Evolutionary conservation across 2,329 filamentous ascomycete genomes (phyloP).

Genomic region (Alternaria longipes): DNA sequence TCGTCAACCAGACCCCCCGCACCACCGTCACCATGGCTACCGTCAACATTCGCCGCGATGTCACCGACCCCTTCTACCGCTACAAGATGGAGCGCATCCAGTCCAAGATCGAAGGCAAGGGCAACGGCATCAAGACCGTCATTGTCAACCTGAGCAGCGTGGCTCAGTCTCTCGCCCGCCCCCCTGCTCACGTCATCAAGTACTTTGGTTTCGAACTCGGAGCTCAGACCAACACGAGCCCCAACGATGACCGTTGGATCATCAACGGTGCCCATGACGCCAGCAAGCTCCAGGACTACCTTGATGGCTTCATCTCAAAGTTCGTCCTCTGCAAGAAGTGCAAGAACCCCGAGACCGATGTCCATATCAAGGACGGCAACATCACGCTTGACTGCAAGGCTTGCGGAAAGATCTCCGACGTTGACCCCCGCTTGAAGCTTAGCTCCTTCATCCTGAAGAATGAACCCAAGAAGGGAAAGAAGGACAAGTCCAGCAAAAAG

Average conservation of each 20-base stretch:
- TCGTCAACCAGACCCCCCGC: constrained; percentile 36
- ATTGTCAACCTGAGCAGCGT: constrained; percentile 97
- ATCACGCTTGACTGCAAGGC: constrained; percentile 98
- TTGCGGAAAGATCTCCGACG: constrained; percentile 90
- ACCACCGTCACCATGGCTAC: constrained; percentile 83
- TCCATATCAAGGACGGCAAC: constrained; percentile 90
- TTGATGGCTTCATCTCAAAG: constrained; percentile 97
- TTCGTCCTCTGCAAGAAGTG: constrained; percentile 99
- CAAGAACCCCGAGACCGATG: constrained; percentile 98
- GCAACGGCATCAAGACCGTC: constrained; percentile 99
- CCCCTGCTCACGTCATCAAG: constrained; percentile 96
- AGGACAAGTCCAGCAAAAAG: constrained; percentile 95
- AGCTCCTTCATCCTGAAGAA: constrained; percentile 98
- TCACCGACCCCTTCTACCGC: constrained; percentile 98
- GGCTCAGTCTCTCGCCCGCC: constrained; percentile 88
- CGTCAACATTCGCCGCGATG: constrained; percentile 96
- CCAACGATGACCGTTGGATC: constrained; percentile 98
- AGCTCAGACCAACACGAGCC: constrained; percentile 97
- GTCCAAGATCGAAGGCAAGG: constrained; percentile 99
- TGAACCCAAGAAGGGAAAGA: constrained; percentile 91
- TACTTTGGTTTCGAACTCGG: constrained; percentile 99
- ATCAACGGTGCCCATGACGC: constrained; percentile 99
- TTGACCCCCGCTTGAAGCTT: constrained; percentile 93
- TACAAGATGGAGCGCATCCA: constrained; percentile 99
- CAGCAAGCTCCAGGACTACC: constrained; percentile 94